These are phyloP conservation scores for Coemansia sp. DNA, from an alignment of 192 early-diverging fungal genomes.

Conservation along the genomic window DNA sequence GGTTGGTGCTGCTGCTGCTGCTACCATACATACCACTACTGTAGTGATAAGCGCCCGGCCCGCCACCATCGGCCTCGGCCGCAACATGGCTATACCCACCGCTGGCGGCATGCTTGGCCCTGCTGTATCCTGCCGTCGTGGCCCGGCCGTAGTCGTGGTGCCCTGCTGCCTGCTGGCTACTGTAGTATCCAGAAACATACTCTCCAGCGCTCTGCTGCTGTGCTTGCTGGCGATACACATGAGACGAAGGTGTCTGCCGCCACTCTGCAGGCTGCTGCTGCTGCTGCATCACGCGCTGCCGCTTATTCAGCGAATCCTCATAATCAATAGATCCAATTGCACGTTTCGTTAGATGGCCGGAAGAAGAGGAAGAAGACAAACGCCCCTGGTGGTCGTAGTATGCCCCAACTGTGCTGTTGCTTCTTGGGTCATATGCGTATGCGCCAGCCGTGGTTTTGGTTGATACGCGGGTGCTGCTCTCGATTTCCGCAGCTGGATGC, in stretches of 20 bases:
- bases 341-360: constrained; percentile 13
- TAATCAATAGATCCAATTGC: constrained; percentile 11
- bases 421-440: constrained; percentile 14
- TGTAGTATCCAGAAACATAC: neutral
- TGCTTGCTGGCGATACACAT: constrained; percentile 5
- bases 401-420: neutral
- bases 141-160: constrained; percentile 9
- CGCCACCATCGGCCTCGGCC: neutral
- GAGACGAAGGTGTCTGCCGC: constrained; percentile 11
- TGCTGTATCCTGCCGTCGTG: neutral
- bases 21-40: neutral
- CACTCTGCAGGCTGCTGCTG: constrained; percentile 29
- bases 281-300: constrained; percentile 37
- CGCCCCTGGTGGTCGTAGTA: constrained; percentile 21
- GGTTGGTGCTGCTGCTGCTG: neutral
- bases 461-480: neutral
- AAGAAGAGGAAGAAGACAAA: neutral
- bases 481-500: constrained; percentile 8
- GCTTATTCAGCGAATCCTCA: constrained; percentile 28
- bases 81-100: constrained; percentile 6
- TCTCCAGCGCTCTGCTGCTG: constrained; percentile 8
- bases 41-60: neutral
- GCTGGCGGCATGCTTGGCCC: constrained; percentile 3
- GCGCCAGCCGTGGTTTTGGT: neutral
- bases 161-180: neutral